Conservation (phyloP, 2,329 filamentous ascomycete species). For the Plectosphaerella cucumerina region DNA sequence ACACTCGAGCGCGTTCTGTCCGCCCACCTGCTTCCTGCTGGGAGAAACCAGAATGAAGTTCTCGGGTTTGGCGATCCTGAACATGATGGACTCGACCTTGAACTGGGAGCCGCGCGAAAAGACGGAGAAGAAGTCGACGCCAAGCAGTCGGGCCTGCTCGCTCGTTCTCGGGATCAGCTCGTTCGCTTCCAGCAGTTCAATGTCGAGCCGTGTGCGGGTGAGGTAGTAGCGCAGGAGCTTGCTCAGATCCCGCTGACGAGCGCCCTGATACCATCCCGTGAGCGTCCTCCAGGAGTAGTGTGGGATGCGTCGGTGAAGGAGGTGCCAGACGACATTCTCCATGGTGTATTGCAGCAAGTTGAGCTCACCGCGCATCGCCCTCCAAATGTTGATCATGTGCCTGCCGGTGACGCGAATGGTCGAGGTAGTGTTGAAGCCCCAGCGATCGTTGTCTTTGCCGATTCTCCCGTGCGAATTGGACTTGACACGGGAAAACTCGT, state of each 20-base stretch:
- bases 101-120: slow-evolving; percentile 94
- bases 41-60: slow-evolving; percentile 90
- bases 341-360: slow-evolving; percentile 92
- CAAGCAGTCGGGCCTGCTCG: slow-evolving; percentile 88
- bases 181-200: slow-evolving; percentile 89
- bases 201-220: slow-evolving; percentile 70
- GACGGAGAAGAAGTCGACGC: slow-evolving; percentile 95
- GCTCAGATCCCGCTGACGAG: slow-evolving; percentile 62
- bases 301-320: slow-evolving; percentile 82
- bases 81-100: slow-evolving; percentile 99
- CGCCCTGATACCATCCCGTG: slow-evolving; percentile 75
- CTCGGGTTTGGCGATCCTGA: slow-evolving; percentile 94
- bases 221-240: slow-evolving; percentile 78
- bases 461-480: slow-evolving; percentile 77
- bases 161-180: slow-evolving; percentile 86
- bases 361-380: slow-evolving; percentile 89
- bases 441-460: slow-evolving; percentile 80
- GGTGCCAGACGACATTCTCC: slow-evolving; percentile 91
- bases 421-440: slow-evolving; percentile 92
- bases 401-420: slow-evolving; percentile 89
- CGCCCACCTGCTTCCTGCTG: slow-evolving; percentile 84
- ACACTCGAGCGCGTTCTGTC: slow-evolving; percentile 92
- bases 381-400: slow-evolving; percentile 96
- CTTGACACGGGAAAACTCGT: slow-evolving; percentile 88
- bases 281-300: slow-evolving; percentile 78